phyloP scores from a whole-genome alignment of 495 filamentous ascomycete species.

The Tuber calosporum region DNA sequence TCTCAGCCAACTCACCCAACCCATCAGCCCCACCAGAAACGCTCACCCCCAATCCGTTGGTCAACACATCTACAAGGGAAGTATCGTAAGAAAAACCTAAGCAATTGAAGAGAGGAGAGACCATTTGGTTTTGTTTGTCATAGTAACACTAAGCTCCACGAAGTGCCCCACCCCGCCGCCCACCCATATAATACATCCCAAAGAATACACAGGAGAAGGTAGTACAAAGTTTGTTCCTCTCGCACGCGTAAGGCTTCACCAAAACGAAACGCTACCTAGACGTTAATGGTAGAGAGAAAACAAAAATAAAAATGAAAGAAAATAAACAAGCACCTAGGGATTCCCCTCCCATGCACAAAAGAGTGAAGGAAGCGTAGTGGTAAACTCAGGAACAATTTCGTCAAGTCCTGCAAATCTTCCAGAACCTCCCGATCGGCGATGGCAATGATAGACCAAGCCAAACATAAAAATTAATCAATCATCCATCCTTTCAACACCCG shows the following conservation, averaged over 20 bases:
- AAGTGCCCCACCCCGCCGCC: not conserved
- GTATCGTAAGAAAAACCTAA: not conserved
- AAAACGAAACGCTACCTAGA: not conserved
- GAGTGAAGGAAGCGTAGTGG: not conserved
- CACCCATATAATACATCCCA: not conserved
- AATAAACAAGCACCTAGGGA: not conserved
- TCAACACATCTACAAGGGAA: not conserved
- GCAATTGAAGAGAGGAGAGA: not conserved
- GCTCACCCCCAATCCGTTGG: not conserved
- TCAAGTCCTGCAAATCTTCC: not conserved
- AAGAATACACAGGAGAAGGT: not conserved
- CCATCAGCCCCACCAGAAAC: not conserved
- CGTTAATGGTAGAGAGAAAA: not conserved
- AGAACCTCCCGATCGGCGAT: not conserved
- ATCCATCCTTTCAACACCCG: slow-evolving; percentile 27
- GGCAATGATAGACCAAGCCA: not conserved
- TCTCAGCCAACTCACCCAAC: not conserved
- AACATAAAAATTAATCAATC: slow-evolving; percentile 7
- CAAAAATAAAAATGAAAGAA: not conserved
- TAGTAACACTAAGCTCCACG: not conserved
- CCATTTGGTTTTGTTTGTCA: not conserved
- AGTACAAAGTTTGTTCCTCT: not conserved
- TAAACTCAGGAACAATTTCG: not conserved
- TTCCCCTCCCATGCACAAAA: not conserved
- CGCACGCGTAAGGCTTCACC: not conserved